A percentile compares a stretch with the other conserved stretches of the same genome.
Conservation (phyloP, 352 stramenopile genomes). For the Globisporangium solare region DNA sequence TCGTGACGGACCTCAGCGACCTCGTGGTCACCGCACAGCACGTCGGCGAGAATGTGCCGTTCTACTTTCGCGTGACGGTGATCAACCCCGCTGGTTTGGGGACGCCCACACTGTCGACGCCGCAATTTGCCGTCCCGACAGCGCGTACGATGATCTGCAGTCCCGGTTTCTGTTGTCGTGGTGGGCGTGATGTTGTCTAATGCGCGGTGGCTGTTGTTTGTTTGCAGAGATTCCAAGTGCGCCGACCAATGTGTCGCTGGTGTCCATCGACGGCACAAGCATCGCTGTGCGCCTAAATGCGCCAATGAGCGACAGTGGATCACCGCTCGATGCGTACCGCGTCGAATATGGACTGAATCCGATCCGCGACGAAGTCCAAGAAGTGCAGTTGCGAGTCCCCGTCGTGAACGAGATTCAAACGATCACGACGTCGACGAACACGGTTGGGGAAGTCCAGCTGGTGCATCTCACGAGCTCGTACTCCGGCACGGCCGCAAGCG, state of each 20-base stretch:
- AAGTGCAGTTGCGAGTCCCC: conserved; percentile 52
- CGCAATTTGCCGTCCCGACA: conserved; percentile 83
- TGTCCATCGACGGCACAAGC: conserved; percentile 85
- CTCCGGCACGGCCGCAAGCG: conserved; percentile 34
- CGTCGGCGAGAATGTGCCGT: conserved; percentile 92
- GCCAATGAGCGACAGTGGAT: conserved; percentile 83
- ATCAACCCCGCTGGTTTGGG: conserved; percentile 88
- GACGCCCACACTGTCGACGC: conserved; percentile 53
- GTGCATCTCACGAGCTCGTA: conserved; percentile 84
- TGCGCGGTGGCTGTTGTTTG: not conserved
- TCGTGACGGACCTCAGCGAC: conserved; percentile 87
- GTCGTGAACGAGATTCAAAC: conserved; percentile 69
- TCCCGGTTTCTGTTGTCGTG: not conserved
- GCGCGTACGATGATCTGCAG: conserved; percentile 38
- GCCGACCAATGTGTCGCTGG: conserved; percentile 69
- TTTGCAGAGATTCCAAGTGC: conserved; percentile 47
- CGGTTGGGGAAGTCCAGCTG: conserved; percentile 85
- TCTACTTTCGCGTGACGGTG: conserved; percentile 93
- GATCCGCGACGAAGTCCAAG: conserved; percentile 82
- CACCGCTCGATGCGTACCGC: conserved; percentile 83
- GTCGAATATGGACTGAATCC: conserved; percentile 87
- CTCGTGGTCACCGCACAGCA: conserved; percentile 75
- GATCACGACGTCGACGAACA: conserved; percentile 68
- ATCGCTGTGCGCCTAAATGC: conserved; percentile 74
- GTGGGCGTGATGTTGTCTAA: not conserved